Evolutionary conservation across 768 basidiomycete genomes (phyloP), one percentile per base, ranked within the genome.

Genomic region (Termitomyces sp.): DNA sequence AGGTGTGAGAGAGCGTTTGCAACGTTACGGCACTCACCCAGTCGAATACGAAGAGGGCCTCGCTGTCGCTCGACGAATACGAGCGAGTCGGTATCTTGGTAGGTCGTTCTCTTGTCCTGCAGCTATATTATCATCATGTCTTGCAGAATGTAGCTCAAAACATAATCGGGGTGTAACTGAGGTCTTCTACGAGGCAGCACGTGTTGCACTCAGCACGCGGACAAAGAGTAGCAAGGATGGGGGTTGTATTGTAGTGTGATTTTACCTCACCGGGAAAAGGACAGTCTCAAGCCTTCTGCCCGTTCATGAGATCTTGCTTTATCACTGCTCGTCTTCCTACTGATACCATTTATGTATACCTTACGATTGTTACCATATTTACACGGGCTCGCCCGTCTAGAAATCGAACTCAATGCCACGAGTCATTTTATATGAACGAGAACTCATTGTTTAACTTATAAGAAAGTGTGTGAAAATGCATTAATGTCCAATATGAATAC

Each of bases 11-110:
- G 90, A 92, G 49, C 83, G 87, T 54, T 77, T 98, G 52, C 82
- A 83, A 43, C 81, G 87, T 54, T 84, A 85, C 63, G 83, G 85
- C 12, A 73, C 77, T 63, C 86, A 86, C 61, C 81, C 91, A 6
- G 86, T 97, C 28, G 85, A 92, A 65, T 98, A 98, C 63, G 95
- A 98, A 63, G 90, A 97, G 65, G 96, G 95, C 1, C 78, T 97
- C 26, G 80, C 90, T 0, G 88, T 92, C 30, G 92, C 92, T 24
- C 79, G 92, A 64, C 87, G 92, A 75, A 92, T 94, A 88, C 87
- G 92, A 66, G 92, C 92, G 4, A 92, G 87, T 50, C 84, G 96
- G 35, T 98, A 98, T 74, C 81, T 98, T 1, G 96, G 94, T 93
- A 59, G 35, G 82, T 76, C n/a, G 35, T 18, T 53, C 51, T 48